Evolutionary conservation across 2,329 filamentous ascomycete species (phyloP).

Genomic region (Aciculosporium take): DNA sequence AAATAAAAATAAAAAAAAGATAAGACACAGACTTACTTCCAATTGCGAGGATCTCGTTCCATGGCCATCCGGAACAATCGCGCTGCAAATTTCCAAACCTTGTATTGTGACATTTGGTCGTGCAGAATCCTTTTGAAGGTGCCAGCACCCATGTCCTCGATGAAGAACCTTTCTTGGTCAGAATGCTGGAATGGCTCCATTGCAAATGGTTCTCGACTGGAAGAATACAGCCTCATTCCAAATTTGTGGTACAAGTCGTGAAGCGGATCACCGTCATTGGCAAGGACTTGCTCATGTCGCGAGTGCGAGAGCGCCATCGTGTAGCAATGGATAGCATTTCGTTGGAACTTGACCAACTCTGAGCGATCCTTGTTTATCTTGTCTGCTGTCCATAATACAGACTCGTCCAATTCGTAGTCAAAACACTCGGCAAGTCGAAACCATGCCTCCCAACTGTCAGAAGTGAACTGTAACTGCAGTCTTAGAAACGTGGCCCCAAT

Average conservation of each 20-base stretch:
- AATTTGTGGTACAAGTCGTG: constrained; percentile 47
- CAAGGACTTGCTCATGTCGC: constrained; percentile 27
- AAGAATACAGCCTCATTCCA: constrained; percentile 47
- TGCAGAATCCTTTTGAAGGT: constrained; percentile 40
- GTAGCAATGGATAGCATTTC: constrained; percentile 71
- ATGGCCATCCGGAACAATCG: constrained; percentile 42
- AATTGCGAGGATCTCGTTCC: constrained; percentile 37
- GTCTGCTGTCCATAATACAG: constrained; percentile 76
- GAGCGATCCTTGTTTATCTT: constrained; percentile 75
- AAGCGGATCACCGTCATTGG: constrained; percentile 36
- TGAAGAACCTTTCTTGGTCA: constrained; percentile 43
- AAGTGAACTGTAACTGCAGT: constrained; percentile 69
- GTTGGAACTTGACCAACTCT: constrained; percentile 62
- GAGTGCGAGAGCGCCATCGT: constrained; percentile 45
- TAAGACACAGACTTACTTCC: constrained; percentile 32
- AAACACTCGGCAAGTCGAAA: constrained; percentile 77
- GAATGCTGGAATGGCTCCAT: constrained; percentile 47
- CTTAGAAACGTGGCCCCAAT: constrained; percentile 68
- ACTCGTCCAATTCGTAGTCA: constrained; percentile 77
- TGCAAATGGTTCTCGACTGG: constrained; percentile 46
- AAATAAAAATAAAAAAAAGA: neutral
- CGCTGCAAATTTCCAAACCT: constrained; percentile 47
- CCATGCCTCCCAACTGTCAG: constrained; percentile 80
- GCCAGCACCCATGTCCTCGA: constrained; percentile 32
- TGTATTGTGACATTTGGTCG: constrained; percentile 42